phyloP scores from a whole-genome alignment of 1,284 basidiomycete species.

The Fomes fomentarius region DNA sequence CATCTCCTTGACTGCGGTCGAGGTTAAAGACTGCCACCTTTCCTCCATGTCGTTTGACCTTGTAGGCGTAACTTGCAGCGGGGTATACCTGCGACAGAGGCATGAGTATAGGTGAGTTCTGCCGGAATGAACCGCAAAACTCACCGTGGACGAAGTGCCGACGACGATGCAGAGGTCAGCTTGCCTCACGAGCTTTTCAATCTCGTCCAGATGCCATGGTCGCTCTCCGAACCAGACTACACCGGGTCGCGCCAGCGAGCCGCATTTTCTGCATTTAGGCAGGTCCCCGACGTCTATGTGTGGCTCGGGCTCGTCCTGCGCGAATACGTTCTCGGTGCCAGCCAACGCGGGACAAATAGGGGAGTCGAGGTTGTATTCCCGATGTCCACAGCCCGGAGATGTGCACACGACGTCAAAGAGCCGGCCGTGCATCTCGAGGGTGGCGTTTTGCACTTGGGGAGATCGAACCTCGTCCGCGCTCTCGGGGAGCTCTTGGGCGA shows the following conservation, averaged over 20 bases:
- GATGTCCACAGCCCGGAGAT: slow-evolving; percentile 41
- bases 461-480: slow-evolving; percentile 12
- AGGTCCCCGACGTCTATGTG: slow-evolving; percentile 48
- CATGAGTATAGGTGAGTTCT: background rate
- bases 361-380: slow-evolving; percentile 43
- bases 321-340: slow-evolving; percentile 54
- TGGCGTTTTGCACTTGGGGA: slow-evolving; percentile 25
- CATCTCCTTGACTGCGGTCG: slow-evolving; percentile 18
- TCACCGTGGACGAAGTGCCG: slow-evolving; percentile 64
- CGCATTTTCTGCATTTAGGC: slow-evolving; percentile 56
- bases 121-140: background rate
- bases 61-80: slow-evolving; percentile 45
- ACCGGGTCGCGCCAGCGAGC: slow-evolving; percentile 55
- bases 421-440: slow-evolving; percentile 72
- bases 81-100: slow-evolving; percentile 44
- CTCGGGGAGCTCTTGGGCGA: slow-evolving; percentile 13
- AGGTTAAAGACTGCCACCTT: slow-evolving; percentile 14
- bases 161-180: slow-evolving; percentile 66
- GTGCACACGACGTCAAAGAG: slow-evolving; percentile 62
- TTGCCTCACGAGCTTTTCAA: slow-evolving; percentile 46
- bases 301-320: slow-evolving; percentile 40
- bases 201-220: slow-evolving; percentile 46
- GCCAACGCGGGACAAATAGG: slow-evolving; percentile 55
- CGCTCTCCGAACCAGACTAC: slow-evolving; percentile 72
- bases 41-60: slow-evolving; percentile 2